Conservation (phyloP, 345 rosid genomes). For the Psidium friedrichsthalianum region DNA sequence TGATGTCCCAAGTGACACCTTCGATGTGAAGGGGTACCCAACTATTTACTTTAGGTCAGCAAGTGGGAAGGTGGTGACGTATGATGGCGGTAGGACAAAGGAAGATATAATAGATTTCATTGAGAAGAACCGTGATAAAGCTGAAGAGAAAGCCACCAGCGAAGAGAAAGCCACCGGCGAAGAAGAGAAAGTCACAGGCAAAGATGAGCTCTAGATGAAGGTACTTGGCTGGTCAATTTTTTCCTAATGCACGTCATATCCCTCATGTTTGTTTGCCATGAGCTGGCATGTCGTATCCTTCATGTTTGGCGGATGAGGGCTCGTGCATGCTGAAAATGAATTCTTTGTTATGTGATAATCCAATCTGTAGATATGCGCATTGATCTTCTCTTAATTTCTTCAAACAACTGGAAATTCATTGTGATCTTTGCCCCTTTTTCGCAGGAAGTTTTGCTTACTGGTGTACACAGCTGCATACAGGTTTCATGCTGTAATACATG, state of each 20-base stretch:
- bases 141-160: conserved; percentile 2
- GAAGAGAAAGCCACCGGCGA: neutral
- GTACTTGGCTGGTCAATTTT: neutral
- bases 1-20: conserved; percentile 51
- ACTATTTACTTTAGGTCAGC: conserved; percentile 70
- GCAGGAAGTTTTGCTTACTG: neutral
- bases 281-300: neutral
- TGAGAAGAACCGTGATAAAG: conserved; percentile 63
- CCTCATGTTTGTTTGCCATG: neutral
- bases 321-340: neutral
- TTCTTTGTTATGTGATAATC: neutral
- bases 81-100: conserved; percentile 73
- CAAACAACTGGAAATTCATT: neutral
- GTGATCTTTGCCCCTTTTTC: neutral
- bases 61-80: conserved; percentile 43
- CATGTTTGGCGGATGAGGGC: neutral
- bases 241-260: neutral
- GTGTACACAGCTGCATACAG: neutral
- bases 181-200: conserved; percentile 14
- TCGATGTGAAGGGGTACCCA: conserved; percentile 80
- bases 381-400: neutral
- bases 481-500: neutral
- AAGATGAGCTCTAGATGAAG: conserved; percentile 54
- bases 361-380: neutral
- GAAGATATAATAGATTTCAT: conserved; percentile 76